Conservation (phyloP, 768 basidiomycete species). For the Lactarius hengduanensis region DNA sequence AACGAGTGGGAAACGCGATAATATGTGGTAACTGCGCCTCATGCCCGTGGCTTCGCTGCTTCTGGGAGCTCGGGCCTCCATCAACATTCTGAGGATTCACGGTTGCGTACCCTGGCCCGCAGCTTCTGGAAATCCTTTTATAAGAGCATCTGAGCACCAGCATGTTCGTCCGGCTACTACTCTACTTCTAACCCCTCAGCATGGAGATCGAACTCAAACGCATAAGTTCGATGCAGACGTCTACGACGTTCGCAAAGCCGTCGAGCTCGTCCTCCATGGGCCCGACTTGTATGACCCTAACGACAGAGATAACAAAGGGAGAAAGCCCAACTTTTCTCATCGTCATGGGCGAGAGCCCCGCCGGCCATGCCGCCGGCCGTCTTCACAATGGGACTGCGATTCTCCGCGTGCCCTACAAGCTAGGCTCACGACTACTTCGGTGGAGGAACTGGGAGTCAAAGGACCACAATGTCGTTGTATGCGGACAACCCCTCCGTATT, state of each 20-base stretch:
- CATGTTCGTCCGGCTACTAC: neutral
- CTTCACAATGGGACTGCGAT: slow-evolving; percentile 55
- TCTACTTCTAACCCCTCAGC: neutral
- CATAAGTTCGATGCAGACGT: slow-evolving; percentile 42
- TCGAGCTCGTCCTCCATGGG: slow-evolving; percentile 59
- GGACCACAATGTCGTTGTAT: slow-evolving; percentile 32
- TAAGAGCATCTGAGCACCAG: neutral
- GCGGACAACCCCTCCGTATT: slow-evolving; percentile 30
- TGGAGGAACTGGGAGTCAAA: slow-evolving; percentile 40
- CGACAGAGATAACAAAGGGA: slow-evolving; percentile 33
- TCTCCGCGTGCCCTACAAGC: slow-evolving; percentile 34
- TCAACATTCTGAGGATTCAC: slow-evolving; percentile 29
- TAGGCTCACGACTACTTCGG: slow-evolving; percentile 48
- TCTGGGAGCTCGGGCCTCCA: too few relatives aligned
- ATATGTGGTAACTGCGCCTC: too few relatives aligned
- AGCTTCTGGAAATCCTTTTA: neutral
- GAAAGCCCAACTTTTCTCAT: slow-evolving; percentile 61
- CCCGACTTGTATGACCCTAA: slow-evolving; percentile 42
- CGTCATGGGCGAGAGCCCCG: slow-evolving; percentile 46
- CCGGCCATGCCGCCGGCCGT: slow-evolving; percentile 47
- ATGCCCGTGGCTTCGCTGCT: too few relatives aligned
- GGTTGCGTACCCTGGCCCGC: neutral
- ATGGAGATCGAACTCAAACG: slow-evolving; percentile 43
- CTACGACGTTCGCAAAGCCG: slow-evolving; percentile 55
- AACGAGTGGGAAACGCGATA: neutral